These are phyloP conservation scores for Kandelia obovata DNA, from an alignment of 345 rosid genomes.

Conservation along the genomic window DNA sequence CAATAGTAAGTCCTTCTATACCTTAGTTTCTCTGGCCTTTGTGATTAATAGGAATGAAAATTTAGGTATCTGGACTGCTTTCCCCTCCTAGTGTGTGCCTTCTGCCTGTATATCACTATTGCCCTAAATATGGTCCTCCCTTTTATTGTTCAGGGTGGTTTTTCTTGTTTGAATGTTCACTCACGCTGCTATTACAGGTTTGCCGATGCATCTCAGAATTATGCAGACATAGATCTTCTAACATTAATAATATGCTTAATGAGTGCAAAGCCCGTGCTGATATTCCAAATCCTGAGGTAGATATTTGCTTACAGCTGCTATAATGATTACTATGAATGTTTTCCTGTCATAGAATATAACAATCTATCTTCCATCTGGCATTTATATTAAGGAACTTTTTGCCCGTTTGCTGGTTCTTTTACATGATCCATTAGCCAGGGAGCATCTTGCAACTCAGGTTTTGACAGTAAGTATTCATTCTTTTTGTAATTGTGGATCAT, in stretches of 20 bases:
- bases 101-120: not conserved
- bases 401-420: conserved; percentile 91
- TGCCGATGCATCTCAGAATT: conserved; percentile 96
- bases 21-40: conserved; percentile 2
- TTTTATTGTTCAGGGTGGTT: conserved; percentile 6
- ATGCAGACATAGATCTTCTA: conserved; percentile 57
- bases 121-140: not conserved
- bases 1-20: conserved; percentile 50
- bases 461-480: conserved; percentile 57
- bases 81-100: conserved; percentile 1
- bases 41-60: not conserved
- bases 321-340: conserved; percentile 14
- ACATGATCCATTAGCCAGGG: conserved; percentile 90
- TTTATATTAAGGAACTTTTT: conserved; percentile 69
- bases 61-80: not conserved
- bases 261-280: conserved; percentile 83
- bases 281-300: conserved; percentile 87
- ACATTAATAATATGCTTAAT: conserved; percentile 52
- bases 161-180: conserved; percentile 7
- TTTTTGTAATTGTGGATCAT: conserved; percentile 1
- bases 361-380: conserved; percentile 13
- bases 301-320: conserved; percentile 11
- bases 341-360: conserved; percentile 14
- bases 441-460: conserved; percentile 83
- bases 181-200: conserved; percentile 51